These are phyloP conservation scores for Cyathus pygmaeus DNA, from an alignment of 1,284 basidiomycete genomes.

Conservation along the genomic window DNA sequence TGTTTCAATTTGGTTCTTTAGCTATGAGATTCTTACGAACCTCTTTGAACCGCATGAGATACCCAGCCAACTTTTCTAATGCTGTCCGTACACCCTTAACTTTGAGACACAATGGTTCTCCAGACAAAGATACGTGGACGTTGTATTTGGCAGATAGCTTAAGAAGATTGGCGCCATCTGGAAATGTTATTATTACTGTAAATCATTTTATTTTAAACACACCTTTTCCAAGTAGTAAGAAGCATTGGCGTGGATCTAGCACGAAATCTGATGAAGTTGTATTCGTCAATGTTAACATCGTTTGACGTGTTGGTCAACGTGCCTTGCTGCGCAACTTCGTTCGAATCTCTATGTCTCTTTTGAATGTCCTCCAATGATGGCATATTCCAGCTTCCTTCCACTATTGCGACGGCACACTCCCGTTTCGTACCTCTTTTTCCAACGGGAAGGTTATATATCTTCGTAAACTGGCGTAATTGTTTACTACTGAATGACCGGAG, in stretches of 20 bases:
- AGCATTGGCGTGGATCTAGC: conserved; percentile 68
- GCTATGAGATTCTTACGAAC: conserved; percentile 43
- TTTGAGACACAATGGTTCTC: conserved; percentile 64
- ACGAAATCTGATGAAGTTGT: conserved; percentile 56
- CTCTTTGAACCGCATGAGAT: conserved; percentile 59
- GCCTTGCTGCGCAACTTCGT: conserved; percentile 63
- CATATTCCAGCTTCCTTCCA: conserved; percentile 76
- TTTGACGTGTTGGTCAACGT: conserved; percentile 24
- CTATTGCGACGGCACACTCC: conserved; percentile 64
- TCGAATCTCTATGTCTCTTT: conserved; percentile 59
- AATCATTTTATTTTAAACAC: conserved; percentile 11
- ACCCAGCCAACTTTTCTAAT: conserved; percentile 53
- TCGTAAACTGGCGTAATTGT: conserved; percentile 67
- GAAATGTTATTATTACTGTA: conserved; percentile 4
- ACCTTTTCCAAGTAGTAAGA: conserved; percentile 80
- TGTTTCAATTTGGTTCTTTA: too few relatives aligned
- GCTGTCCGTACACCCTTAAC: conserved; percentile 66
- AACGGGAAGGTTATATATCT: conserved; percentile 53
- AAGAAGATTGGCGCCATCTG: conserved; percentile 73
- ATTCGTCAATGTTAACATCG: too few relatives aligned
- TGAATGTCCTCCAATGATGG: conserved; percentile 65
- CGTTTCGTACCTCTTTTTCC: conserved; percentile 49
- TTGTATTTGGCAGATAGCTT: conserved; percentile 66
- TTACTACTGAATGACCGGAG: conserved; percentile 70
- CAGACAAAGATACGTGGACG: conserved; percentile 68